Conservation (phyloP, 768 basidiomycete species). For the Royoungia palumana region DNA sequence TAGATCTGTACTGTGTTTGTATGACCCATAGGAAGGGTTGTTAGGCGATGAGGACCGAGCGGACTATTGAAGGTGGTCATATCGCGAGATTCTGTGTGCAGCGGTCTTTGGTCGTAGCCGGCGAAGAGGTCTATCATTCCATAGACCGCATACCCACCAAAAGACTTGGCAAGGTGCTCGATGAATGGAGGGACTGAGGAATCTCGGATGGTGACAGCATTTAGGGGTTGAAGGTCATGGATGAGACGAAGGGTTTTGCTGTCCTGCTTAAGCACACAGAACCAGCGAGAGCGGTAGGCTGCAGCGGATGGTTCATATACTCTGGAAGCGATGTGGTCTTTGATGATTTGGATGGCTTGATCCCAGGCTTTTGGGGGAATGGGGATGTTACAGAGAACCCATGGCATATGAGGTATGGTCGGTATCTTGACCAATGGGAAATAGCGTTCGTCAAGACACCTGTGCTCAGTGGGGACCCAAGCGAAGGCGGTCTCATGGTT, state of each 20-base stretch:
- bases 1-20: conserved; percentile 41
- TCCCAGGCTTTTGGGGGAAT: no score
- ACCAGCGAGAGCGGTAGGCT: no score
- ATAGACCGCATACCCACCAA: not conserved
- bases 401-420: no score
- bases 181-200: not conserved
- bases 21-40: conserved; percentile 35
- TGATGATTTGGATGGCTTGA: not conserved
- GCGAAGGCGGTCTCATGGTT: no score
- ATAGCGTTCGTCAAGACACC: no score
- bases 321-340: not conserved
- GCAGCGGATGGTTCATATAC: not conserved
- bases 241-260: not conserved
- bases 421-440: no score
- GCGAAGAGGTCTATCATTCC: conserved; percentile 1
- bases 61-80: conserved; percentile 40
- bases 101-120: not conserved
- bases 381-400: no score
- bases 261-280: not conserved
- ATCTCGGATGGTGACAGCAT: not conserved
- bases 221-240: conserved; percentile 1
- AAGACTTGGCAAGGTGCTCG: not conserved
- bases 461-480: no score
- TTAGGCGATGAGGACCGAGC: conserved; percentile 6
- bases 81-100: conserved; percentile 17